Conservation (phyloP, 164 flowering plant species). For the Vitis labrusca region DNA sequence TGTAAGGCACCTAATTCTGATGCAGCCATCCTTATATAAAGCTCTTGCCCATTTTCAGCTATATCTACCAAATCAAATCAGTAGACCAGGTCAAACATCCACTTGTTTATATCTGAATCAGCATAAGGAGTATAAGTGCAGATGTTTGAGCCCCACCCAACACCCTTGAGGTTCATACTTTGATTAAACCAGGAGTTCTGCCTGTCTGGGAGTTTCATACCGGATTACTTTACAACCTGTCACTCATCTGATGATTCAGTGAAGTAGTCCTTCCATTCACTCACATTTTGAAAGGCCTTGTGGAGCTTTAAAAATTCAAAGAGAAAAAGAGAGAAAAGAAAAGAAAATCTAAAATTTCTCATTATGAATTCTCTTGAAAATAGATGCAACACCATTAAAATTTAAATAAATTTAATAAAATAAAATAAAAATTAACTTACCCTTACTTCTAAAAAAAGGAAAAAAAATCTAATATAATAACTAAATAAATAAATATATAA, state of each 20-base stretch:
- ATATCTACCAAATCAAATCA: constrained; percentile 25
- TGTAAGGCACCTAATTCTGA: constrained; percentile 7
- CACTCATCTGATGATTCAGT: constrained; percentile 23
- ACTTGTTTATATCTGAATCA: constrained; percentile 13
- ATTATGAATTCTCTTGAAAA: too few relatives aligned
- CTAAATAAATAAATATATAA: too few relatives aligned
- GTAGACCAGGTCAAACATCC: constrained; percentile 37
- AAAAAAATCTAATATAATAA: too few relatives aligned
- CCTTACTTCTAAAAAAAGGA: too few relatives aligned
- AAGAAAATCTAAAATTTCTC: too few relatives aligned
- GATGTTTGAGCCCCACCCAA: constrained; percentile 22
- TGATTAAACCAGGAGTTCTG: too few relatives aligned
- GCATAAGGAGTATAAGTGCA: constrained; percentile 41
- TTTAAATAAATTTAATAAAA: too few relatives aligned
- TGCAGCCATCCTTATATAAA: constrained; percentile 22
- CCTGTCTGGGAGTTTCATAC: background rate
- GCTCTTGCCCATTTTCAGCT: constrained; percentile 21
- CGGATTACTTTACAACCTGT: constrained; percentile 22
- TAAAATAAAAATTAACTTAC: too few relatives aligned
- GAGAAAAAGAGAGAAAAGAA: too few relatives aligned
- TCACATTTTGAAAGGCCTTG: constrained; percentile 27
- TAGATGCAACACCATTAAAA: too few relatives aligned
- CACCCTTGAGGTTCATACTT: constrained; percentile 11
- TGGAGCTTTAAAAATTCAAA: too few relatives aligned
- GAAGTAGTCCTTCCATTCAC: constrained; percentile 45